Evolutionary conservation across 2,329 filamentous ascomycete species (phyloP), one percentile per base, ranked within the genome.

Genomic region (Nemania diffusa): DNA sequence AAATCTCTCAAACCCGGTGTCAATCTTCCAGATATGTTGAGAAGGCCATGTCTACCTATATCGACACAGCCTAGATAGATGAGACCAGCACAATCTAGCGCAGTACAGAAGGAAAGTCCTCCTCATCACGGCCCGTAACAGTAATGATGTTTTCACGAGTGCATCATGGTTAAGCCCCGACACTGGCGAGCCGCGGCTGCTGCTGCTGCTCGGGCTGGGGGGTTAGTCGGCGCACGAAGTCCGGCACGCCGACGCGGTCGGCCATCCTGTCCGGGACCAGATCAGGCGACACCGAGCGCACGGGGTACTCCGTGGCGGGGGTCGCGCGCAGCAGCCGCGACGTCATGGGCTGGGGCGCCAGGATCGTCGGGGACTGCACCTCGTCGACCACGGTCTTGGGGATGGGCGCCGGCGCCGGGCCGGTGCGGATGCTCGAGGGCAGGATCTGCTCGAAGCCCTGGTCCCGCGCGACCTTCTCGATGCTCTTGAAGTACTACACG

Each of bases 401-500:
- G 17, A 77, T 69, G 5, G 79, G 74, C 17, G 80, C 80, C 20
- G 83, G 81, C 42, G 79, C 79, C n/a, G 83, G 81, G 34, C 82
- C 84, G 11, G 85, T 87, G 71, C 86, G 84, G 65, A 88, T 83
- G 68, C 83, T 84, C 32, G 85, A 87, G 32, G 85, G 85, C 34
- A 87, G 79, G 65, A 86, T 86, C 73, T 87, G 85, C 76, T 87
- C 84, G 75, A 87, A 88, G 44, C 85, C 85, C 72, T 86, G 82
- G 67, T 83, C 81, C 26, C 77, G 83, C 50, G 88, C 88, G 1
- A 90, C 84, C 74, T 88, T 84, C 78, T 92, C 90, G 73, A 92
- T 91, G 69, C 87, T 89, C 80, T 91, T 91, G 78, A 92, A 92
- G 78, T 92, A 92, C 82, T 89, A 64, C n/a, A 32, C n/a, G n/a